Evolutionary conservation across 345 rosid genomes (phyloP), one percentile per base, ranked within the genome.

Genomic region (Eucalyptus microcorys): DNA sequence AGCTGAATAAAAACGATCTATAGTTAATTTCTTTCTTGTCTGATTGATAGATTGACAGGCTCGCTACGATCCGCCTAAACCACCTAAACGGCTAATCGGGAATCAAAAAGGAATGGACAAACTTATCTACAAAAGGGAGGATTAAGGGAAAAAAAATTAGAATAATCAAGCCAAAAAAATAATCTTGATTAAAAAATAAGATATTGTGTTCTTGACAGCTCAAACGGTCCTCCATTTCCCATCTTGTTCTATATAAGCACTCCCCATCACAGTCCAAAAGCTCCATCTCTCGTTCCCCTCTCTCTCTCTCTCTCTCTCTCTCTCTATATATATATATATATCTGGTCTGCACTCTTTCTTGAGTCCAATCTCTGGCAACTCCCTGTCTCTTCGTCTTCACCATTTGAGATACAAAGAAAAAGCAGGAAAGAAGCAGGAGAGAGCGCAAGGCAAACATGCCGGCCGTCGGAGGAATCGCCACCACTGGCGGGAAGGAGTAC

Each of bases 401-500:
- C 40, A 24, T 34, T 37, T 71, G 83, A 37, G 45, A 71, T 71
- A 37, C 83, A 6, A 37, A 71, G 83, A 6, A 10, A 71, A 37
- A 49, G 10, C 8, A 71, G 45, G 26, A 22, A 49, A 59, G 17
- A 32, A 55, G 42, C n/a, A 87, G 86, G 86, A 26, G 14, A 88
- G 34, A 22, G 49, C 87, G 86, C 48, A 59, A 61, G 22, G 88
- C 88, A 49, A 80, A 55, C 87, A 95, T 94, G 96, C 91, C 94
- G 16, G 95, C 93, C 5, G 93, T 86, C 11, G 97, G 95, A 89
- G 95, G 94, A 24, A 90, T 96, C 17, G 92, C 91, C 5, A 89
- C 91, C 5, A 87, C 89, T 87, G 95, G 93, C 90, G 94, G 94
- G 55, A 94, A 43, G 93, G 96, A 90, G 88, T 97, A 97, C 88